Evolutionary conservation across 169 alveolate genomes (phyloP), one percentile per base, ranked within the genome.

Genomic region (Plasmodium relictum): DNA sequence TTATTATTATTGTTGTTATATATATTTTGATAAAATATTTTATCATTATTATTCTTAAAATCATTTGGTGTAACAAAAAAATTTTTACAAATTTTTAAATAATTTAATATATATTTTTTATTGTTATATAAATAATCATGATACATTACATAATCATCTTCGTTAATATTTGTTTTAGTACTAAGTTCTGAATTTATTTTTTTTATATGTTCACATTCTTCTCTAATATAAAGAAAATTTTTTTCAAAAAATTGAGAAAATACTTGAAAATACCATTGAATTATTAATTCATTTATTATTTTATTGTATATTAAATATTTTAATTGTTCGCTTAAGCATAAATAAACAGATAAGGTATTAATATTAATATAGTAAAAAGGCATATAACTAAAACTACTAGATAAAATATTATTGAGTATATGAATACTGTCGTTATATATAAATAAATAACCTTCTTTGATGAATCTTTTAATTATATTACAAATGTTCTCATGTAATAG

Each of bases 81-180:
- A 52, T 83, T 83, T 52, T 56, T 66, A 61, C 91, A 83, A 24
- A 56, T 83, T 83, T 83, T 83, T n/a, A 83, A 54, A 54, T 26
- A 83, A 10, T 69, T 83, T 12, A 68, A 18, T 12, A 45, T 83
- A 26, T 83, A 66, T 0, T 66, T 39, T 50, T 83, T 83, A 39
- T 14, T 83, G 12, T 24, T 59, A 24, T 68, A 83, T 12, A 83
- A 12, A 45, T 66, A 41, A 59, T 83, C 83, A 22, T 41, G 16
- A 83, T 83, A 83, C 72, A 83, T 68, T 0, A 20, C 16, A 22
- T 83, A 83, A 1, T 83, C 91, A n/a, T 83, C 91, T 31, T 83
- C 91, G 16, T 42, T 68, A 4, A 83, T 68, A 7, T 69, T 37
- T 0, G 2, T 18, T 18, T 83, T 63, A 12, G 10, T 14, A 18